Base-by-base conservation (phyloP, 306 rosid species). In the Pachyrhizus erosus region DNA sequence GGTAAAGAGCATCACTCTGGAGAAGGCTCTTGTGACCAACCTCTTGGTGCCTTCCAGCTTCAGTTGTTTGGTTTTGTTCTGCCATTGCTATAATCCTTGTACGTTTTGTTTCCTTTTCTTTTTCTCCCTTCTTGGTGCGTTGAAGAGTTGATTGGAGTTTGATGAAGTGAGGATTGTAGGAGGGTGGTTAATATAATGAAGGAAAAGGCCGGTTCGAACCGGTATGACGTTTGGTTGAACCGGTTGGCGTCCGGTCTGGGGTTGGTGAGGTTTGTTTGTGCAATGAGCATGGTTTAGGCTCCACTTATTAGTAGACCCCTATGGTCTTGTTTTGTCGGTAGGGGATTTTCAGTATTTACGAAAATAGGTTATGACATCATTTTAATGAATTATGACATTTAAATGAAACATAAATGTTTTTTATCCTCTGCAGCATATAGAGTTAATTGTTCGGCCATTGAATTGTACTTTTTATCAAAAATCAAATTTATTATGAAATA, bases 11-110 rank as follows among this genome's bases (percentile, higher is more conserved):
- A 88, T 94, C 98, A 77, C 97, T 94, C 58, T 92, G 98, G 40
- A 94, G 87, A 79, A 94, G 97, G 79, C 98, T 94, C 89, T 94
- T 94, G 92, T 94, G 98, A 84, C 98, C 98, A 73, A 94, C 98
- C 81, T 93, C 98, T 69, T 93, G 97, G 89, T 95, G 98, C 87
- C 95, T 89, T 40, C 88, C 89, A 70, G 88, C 80, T 83, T 94
- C 89, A 34, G 58, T 86, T 73, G 58, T 86, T 73, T 90, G 88
- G 26, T 86, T 79, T 20, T 85, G 91, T 12, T 90, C 94, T 11
- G 97, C 98, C 98, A 94, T 94, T 86, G 45, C 26, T 74, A 62
- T 42, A 9, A 55, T 34, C 21, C 2, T 42, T 67, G 40, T 18
- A 18, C 6, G 26, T 55, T 2, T 61, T 66, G 21, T 12, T 23